Conservation (phyloP, 768 basidiomycete genomes). For the Hydnomerulius pinastri region DNA sequence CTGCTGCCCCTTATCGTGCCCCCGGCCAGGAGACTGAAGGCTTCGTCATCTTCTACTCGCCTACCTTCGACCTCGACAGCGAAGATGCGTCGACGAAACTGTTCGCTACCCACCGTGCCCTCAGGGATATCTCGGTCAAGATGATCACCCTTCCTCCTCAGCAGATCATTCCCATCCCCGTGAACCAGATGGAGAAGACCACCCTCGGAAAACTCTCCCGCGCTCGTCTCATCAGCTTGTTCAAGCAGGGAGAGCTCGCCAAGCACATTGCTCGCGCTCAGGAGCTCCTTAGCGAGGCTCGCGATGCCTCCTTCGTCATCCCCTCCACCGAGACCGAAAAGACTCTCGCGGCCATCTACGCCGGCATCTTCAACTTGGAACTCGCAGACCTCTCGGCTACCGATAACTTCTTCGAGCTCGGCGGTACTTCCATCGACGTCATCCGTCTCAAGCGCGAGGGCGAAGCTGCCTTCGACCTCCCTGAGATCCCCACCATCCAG, state of each 20-base stretch:
- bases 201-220: slow-evolving; percentile 39
- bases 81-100: slow-evolving; percentile 9
- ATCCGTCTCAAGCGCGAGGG: slow-evolving; percentile 15
- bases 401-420: slow-evolving; percentile 34
- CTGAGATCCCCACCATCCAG: slow-evolving; percentile 31
- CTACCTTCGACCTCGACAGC: slow-evolving; percentile 6
- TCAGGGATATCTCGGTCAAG: slow-evolving; percentile 14
- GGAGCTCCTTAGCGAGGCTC: background rate
- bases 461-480: slow-evolving; percentile 14
- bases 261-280: slow-evolving; percentile 17
- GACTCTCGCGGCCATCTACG: slow-evolving; percentile 19
- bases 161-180: slow-evolving; percentile 35
- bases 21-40: slow-evolving; percentile 37
- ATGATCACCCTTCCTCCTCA: slow-evolving; percentile 25
- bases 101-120: slow-evolving; percentile 22
- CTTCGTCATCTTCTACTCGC: slow-evolving; percentile 36
- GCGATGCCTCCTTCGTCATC: slow-evolving; percentile 4
- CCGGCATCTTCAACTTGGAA: slow-evolving; percentile 20
- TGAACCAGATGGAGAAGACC: slow-evolving; percentile 32
- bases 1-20: slow-evolving; percentile 36
- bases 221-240: slow-evolving; percentile 27
- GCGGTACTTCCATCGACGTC: slow-evolving; percentile 33
- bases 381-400: slow-evolving; percentile 15
- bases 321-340: slow-evolving; percentile 14
- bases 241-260: slow-evolving; percentile 28